A percentile compares a stretch with the other conserved stretches of the same genome.
Conservation (phyloP, 495 filamentous ascomycete genomes). For the Durotheca rogersii region DNA sequence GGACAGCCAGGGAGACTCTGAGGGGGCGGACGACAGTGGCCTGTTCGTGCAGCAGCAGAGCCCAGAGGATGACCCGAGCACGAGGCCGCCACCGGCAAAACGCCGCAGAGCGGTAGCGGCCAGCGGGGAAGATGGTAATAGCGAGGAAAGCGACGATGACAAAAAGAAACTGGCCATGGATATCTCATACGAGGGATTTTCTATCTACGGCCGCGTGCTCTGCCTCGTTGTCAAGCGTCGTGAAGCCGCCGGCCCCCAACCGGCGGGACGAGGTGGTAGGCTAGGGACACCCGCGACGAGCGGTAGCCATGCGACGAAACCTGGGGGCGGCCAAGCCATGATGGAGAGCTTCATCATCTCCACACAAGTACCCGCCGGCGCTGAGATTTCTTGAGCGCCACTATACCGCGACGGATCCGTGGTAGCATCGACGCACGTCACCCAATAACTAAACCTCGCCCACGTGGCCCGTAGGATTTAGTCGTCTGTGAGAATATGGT, state of each 20-base stretch:
- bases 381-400: slow-evolving; percentile 28
- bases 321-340: slow-evolving; percentile 63
- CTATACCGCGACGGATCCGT: slow-evolving; percentile 6
- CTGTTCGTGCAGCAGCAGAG: slow-evolving; percentile 39
- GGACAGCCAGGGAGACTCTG: slow-evolving; percentile 28
- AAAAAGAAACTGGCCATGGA: slow-evolving; percentile 85
- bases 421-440: slow-evolving; percentile 31
- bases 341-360: slow-evolving; percentile 92
- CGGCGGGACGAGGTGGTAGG: slow-evolving; percentile 27
- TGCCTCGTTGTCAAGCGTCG: slow-evolving; percentile 80
- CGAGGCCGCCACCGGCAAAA: slow-evolving; percentile 45
- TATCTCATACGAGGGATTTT: slow-evolving; percentile 91
- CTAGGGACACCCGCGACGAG: slow-evolving; percentile 28
- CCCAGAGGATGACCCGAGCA: slow-evolving; percentile 28
- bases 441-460: slow-evolving; percentile 24
- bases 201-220: slow-evolving; percentile 87
- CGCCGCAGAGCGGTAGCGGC: slow-evolving; percentile 46
- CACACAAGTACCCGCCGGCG: slow-evolving; percentile 59
- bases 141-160: slow-evolving; percentile 59
- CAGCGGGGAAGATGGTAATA: slow-evolving; percentile 34
- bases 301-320: slow-evolving; percentile 34
- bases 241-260: slow-evolving; percentile 33
- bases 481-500: slow-evolving; percentile 3
- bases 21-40: slow-evolving; percentile 31
- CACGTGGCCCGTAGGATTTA: slow-evolving; percentile 29